These are phyloP conservation scores for Blastobotrys malaysiensis DNA, from an alignment of 1,139 yeast genomes.

Conservation along the genomic window DNA sequence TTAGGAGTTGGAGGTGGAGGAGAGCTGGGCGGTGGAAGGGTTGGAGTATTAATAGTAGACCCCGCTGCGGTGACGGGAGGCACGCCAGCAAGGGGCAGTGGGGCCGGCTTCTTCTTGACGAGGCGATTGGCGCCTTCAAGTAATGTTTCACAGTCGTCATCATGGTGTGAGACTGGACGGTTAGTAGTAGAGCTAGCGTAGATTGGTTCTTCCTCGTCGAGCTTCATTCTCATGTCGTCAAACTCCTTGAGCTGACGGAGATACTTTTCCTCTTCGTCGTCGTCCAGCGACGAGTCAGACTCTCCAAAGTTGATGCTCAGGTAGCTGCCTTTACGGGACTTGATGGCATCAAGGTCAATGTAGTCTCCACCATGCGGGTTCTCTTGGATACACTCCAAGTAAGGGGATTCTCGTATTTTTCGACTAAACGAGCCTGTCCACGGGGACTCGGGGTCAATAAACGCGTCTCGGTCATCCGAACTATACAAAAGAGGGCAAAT, in stretches of 20 bases:
- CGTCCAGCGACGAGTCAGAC: conserved; percentile 2
- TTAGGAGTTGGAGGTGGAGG: conserved; percentile 1
- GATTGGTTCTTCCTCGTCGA: conserved; percentile 3
- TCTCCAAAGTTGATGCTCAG: background rate
- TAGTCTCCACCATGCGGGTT: background rate
- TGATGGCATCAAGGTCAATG: conserved; percentile 1
- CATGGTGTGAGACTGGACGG: background rate
- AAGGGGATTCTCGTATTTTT: background rate
- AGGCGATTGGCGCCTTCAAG: background rate
- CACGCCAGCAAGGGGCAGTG: background rate
- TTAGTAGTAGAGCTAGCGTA: background rate
- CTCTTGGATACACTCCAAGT: background rate
- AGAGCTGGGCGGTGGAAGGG: conserved; percentile 1
- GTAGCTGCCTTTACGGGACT: background rate
- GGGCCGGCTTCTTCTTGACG: conserved; percentile 3
- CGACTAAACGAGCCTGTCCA: conserved; percentile 1
- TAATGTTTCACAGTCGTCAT: background rate
- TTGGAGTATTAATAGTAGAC: background rate
- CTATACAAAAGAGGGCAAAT: background rate
- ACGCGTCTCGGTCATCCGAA: conserved; percentile 2
- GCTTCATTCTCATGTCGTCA: conserved; percentile 10
- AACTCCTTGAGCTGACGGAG: conserved; percentile 11
- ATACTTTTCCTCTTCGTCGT: conserved; percentile 10
- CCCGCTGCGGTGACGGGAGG: conserved; percentile 1
- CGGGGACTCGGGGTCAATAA: conserved; percentile 5